Evolutionary conservation across 306 rosid genomes (phyloP).

Genomic region (Chamaecrista fasciculata): DNA sequence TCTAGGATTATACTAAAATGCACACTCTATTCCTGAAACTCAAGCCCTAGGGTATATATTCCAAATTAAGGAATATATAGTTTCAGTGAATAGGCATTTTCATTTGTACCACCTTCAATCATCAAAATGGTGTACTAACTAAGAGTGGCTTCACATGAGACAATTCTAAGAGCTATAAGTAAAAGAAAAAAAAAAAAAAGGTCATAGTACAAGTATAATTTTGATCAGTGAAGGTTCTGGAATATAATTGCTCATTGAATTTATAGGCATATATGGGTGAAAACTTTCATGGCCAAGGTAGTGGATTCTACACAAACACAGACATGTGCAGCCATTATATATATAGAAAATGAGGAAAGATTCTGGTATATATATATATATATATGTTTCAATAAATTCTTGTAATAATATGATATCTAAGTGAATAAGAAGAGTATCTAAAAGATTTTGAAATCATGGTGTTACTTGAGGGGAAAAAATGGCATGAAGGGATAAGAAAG

Average conservation of each 20-base stretch:
- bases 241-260: constrained; percentile 9
- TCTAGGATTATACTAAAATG: background rate
- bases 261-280: constrained; percentile 2
- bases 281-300: constrained; percentile 25
- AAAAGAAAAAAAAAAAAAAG: background rate
- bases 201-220: background rate
- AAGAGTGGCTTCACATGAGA: constrained; percentile 33
- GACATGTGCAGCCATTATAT: constrained; percentile 26
- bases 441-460: no score
- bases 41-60: constrained; percentile 20
- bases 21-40: background rate
- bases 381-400: no score
- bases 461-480: constrained; percentile 17
- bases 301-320: constrained; percentile 9
- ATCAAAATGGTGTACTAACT: constrained; percentile 20
- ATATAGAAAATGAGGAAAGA: constrained; percentile 23
- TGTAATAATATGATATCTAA: background rate
- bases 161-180: constrained; percentile 34
- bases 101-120: constrained; percentile 24
- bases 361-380: no score
- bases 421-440: background rate
- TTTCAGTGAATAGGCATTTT: constrained; percentile 38
- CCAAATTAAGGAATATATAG: constrained; percentile 31
- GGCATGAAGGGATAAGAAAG: constrained; percentile 28
- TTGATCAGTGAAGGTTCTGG: constrained; percentile 16